Conservation (phyloP, 495 filamentous ascomycete genomes). For the Neurospora sp. region DNA sequence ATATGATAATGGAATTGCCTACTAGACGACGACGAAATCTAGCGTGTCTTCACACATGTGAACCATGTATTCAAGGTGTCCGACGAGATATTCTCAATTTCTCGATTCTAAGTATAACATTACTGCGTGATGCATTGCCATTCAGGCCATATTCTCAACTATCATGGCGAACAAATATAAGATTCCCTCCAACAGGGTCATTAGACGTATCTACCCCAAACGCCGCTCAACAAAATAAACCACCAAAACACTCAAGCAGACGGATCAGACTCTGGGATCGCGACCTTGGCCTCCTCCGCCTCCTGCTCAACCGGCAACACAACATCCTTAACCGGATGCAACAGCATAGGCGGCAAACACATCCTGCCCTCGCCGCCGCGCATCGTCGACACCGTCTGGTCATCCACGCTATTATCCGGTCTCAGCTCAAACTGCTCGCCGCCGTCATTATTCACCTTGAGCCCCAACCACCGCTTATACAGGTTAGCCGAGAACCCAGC, state of each 20-base stretch:
- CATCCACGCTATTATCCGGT: slow-evolving; percentile 38
- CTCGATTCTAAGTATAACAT: not conserved
- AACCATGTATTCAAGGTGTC: not conserved
- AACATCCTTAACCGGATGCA: slow-evolving; percentile 88
- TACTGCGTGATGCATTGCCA: not conserved
- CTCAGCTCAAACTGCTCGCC: slow-evolving; percentile 72
- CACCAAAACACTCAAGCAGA: slow-evolving; percentile 12
- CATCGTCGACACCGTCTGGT: slow-evolving; percentile 36
- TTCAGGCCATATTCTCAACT: not conserved
- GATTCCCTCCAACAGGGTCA: not conserved
- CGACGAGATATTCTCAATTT: not conserved
- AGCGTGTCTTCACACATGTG: not conserved
- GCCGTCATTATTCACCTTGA: slow-evolving; percentile 73
- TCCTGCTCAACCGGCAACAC: slow-evolving; percentile 66
- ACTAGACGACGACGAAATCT: not conserved
- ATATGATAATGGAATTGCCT: slow-evolving; percentile 8
- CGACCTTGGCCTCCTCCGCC: slow-evolving; percentile 18
- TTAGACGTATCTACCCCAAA: not conserved
- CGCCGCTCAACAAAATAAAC: not conserved
- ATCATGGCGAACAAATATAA: not conserved
- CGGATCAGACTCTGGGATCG: slow-evolving; percentile 29
- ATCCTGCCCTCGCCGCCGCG: slow-evolving; percentile 64
- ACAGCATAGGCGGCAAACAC: slow-evolving; percentile 84
- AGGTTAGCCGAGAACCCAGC: slow-evolving; percentile 73
- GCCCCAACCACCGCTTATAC: slow-evolving; percentile 80